Evolutionary conservation across 768 basidiomycete species (phyloP).

Genomic region (Exidia glandulosa): DNA sequence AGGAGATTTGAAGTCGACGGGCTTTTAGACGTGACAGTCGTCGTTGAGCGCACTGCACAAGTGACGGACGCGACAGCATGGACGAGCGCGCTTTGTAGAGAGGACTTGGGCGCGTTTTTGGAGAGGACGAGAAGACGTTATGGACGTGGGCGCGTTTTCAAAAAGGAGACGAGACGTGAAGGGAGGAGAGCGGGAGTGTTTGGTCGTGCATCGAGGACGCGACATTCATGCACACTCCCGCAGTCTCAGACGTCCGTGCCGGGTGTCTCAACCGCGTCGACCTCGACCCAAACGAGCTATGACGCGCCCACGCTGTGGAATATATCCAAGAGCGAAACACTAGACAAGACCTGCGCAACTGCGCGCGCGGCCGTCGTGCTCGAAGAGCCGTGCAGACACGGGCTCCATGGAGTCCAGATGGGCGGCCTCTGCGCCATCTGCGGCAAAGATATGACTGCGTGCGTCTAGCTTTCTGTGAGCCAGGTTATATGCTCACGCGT

Average conservation of each 20-base stretch:
- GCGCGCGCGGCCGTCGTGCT: conserved; percentile 54
- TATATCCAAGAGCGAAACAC: conserved; percentile 50
- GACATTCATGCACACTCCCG: no score
- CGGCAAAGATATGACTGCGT: conserved; percentile 93
- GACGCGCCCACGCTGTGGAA: conserved; percentile 70
- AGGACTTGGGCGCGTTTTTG: no score
- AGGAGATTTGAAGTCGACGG: no score
- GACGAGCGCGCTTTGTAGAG: no score
- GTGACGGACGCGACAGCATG: no score
- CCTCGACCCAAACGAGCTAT: conserved; percentile 43
- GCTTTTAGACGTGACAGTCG: no score
- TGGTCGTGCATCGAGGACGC: no score
- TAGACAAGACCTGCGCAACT: conserved; percentile 47
- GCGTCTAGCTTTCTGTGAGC: conserved; percentile 17
- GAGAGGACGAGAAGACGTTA: no score
- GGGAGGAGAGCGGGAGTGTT: no score
- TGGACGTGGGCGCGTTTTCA: no score
- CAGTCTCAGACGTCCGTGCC: conserved; percentile 43
- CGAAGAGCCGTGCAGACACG: conserved; percentile 91
- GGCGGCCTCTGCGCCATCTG: conserved; percentile 89
- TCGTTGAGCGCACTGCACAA: no score
- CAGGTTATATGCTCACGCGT: conserved; percentile 5
- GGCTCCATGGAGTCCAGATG: conserved; percentile 83
- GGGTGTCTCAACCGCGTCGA: conserved; percentile 19
- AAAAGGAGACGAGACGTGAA: no score